These are phyloP conservation scores for Beauveria medogensis DNA, from an alignment of 2,329 filamentous ascomycete species.

Conservation along the genomic window DNA sequence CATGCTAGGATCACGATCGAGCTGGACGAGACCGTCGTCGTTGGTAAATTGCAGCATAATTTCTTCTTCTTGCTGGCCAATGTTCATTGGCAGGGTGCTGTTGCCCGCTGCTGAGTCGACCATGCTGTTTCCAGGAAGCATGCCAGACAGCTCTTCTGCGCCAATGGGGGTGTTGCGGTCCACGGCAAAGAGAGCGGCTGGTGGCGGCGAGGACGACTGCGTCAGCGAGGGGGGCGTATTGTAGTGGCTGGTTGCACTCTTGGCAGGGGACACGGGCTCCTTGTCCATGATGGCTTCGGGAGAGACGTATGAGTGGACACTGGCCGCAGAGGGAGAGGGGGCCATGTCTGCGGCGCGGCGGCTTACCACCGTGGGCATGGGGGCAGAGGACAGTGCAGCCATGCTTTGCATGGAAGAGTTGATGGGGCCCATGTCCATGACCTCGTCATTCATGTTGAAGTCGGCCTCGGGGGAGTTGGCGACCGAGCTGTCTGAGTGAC, in stretches of 20 bases:
- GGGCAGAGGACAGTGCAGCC: conserved; percentile 38
- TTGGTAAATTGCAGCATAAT: conserved; percentile 22
- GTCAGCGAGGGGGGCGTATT: conserved; percentile 54
- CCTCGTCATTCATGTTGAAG: conserved; percentile 39
- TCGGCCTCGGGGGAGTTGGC: conserved; percentile 45
- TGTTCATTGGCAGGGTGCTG: conserved; percentile 24
- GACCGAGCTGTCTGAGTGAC: conserved; percentile 48
- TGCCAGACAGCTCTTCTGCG: conserved; percentile 23
- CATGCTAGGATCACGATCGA: conserved; percentile 39
- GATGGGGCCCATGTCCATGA: conserved; percentile 35
- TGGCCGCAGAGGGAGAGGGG: conserved; percentile 33
- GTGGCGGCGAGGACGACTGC: conserved; percentile 52
- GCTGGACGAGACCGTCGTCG: conserved; percentile 33
- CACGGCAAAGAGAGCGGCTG: conserved; percentile 39
- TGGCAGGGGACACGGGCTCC: conserved; percentile 39
- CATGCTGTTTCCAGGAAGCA: conserved; percentile 24
- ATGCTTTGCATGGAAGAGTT: conserved; percentile 19
- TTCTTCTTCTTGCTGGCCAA: conserved; percentile 27
- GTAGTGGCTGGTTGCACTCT: conserved; percentile 43
- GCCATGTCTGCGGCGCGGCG: conserved; percentile 19
- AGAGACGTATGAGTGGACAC: conserved; percentile 37
- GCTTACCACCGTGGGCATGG: conserved; percentile 28
- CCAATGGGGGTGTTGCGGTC: conserved; percentile 30
- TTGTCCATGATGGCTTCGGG: conserved; percentile 36
- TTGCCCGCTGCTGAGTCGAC: conserved; percentile 26